Percentiles rank a stretch among this genome's conserved stretches.
phyloP scores from a whole-genome alignment of 495 filamentous ascomycete genomes.

The Daldinia loculata region DNA sequence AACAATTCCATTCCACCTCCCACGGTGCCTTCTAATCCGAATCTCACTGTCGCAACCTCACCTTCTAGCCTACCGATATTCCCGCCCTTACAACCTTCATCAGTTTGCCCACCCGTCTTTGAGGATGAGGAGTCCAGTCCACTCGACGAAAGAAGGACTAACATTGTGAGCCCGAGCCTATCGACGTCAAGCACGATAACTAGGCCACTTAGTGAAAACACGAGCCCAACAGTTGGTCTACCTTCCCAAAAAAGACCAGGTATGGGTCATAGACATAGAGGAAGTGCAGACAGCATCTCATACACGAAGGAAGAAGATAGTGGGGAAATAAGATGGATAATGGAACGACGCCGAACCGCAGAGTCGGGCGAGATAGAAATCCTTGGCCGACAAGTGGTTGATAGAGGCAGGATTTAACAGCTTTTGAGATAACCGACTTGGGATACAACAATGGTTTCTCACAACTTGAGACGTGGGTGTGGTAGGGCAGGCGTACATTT shows the following conservation, averaged over 20 bases:
- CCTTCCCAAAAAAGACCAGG: conserved; percentile 42
- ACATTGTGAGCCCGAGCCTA: conserved; percentile 11
- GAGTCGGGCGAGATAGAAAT: conserved; percentile 64
- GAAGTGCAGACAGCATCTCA: conserved; percentile 66
- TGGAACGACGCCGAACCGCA: conserved; percentile 62
- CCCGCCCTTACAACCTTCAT: conserved; percentile 40
- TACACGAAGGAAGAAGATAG: conserved; percentile 62
- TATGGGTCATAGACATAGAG: conserved; percentile 56
- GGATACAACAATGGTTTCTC: background rate
- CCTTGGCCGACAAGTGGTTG: conserved; percentile 31
- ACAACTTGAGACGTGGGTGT: background rate
- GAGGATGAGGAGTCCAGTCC: conserved; percentile 49
- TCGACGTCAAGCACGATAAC: conserved; percentile 22
- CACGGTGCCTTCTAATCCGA: conserved; percentile 31
- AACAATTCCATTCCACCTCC: conserved; percentile 38
- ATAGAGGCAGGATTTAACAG: conserved; percentile 41
- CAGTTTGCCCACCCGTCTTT: conserved; percentile 50
- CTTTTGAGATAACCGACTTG: conserved; percentile 13
- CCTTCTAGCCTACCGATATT: conserved; percentile 35
- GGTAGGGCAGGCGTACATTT: background rate
- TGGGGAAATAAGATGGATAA: conserved; percentile 62
- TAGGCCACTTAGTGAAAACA: conserved; percentile 26
- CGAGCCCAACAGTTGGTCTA: conserved; percentile 26
- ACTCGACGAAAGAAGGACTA: conserved; percentile 15
- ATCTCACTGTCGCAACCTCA: conserved; percentile 21